Base-by-base conservation (phyloP, 2,329 filamentous ascomycete genomes). In the Claviceps lovelessii region DNA sequence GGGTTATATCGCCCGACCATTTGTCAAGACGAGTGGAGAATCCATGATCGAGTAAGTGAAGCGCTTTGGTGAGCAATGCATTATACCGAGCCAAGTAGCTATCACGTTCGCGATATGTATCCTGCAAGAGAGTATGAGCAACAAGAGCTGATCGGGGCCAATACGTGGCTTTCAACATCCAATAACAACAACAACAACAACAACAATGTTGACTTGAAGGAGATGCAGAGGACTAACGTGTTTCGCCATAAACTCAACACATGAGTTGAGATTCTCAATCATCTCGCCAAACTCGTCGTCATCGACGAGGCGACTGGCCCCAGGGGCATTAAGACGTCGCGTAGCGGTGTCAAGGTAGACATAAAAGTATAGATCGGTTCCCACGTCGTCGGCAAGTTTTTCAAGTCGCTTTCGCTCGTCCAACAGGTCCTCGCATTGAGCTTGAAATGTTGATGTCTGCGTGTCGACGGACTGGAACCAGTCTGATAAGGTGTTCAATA, bases 301-400 rank as follows among this genome's bases (percentile, higher is more conserved):
- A 49, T 90, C 86, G 17, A 96, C 90, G 54, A 95, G 76, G 55
- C 85, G 89, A 51, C 88, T 84, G 23, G 91, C 90, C 1, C 90
- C 90, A 0, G 93, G 90, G 0, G 90, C 90, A 73, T 97, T 97
- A 56, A 98, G 80, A 15, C 90, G 81, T 54, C 90, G 80, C 0
- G 90, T 95, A 57, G 91, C 90, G 49, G 85, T 90, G 59, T 98
- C 93, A 6, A 98, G 78, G 65, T 95, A 96, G 23, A 86, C 82
- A 68, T 98, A 98, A 70, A 95, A 96, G 65, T 90, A 84, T n/a
- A 96, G 74, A 62, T 96, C 94, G 29, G 88, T 86, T 31, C 88
- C 85, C 55, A 98, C 85, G 56, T 90, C 85, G 60, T 94, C 82
- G 3, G 90, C 89, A 46, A 98, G 77, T 60, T 78, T 79, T 58